Evolutionary conservation across 176 grass and related monocot species (phyloP), one percentile per base, ranked within the genome.

Genomic region (Bonia amplexicaulis): DNA sequence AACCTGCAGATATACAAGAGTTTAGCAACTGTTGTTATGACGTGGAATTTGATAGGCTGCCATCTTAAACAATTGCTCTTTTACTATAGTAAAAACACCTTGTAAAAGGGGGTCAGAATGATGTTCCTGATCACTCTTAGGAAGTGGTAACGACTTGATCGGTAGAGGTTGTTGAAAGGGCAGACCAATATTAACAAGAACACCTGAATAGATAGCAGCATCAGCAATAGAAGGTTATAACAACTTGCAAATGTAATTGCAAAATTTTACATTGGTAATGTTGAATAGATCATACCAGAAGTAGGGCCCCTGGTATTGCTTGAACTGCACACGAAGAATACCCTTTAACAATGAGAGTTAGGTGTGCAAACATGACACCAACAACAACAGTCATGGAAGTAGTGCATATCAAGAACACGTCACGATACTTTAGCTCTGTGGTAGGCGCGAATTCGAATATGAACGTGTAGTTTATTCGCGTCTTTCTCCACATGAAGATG

Each of bases 401-500:
- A n/a, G 93, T 84, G 49, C 93, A 94, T 53, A 96, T 94, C 76
- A 96, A 82, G 70, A 94, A 94, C 14, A 99, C 86, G 35, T 96
- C 93, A 20, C 90, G 90, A 59, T 92, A 94, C 73, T 96, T 94
- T 10, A 96, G 91, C 80, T 99, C 93, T 88, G 94, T 96, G 14
- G 88, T 99, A 66, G 91, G 93, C 7, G 71, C 8, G 35, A 96
- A 99, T 86, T 99, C 96, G 62, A 99, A 99, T 91, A 99, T 99
- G 78, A 99, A 99, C 58, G 83, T 67, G 81, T 99, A 96, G 66
- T 96, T 99, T 75, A 99, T 99, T 72, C 90, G 90, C 2, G 90
- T 89, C 89, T 94, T 99, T 73, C 88, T 91, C 96, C 96, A 99
- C 93, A 99, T 94, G 90, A 99, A 94, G 70, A 99, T 96, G 70